Base-by-base conservation (phyloP, 2,329 filamentous ascomycete species). In the Cordyceps militaris region DNA sequence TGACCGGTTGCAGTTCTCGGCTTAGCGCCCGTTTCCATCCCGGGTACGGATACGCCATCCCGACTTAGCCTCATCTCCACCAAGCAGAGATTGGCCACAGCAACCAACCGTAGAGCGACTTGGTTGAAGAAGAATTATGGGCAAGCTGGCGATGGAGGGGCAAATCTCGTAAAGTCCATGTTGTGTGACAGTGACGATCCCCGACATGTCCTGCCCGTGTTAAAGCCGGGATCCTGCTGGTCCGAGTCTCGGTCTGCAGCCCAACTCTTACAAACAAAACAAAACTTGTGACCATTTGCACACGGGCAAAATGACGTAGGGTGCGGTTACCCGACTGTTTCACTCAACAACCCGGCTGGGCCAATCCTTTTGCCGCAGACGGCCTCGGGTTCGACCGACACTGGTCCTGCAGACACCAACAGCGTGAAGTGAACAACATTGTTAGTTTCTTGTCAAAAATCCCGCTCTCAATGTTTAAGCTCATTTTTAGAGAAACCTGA, bases 51-150 rank as follows among this genome's bases (percentile, higher is more conserved):
- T 36, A n/a, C 14, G 30, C 30, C 47, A 21, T 23, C 47, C 47
- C 30, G 47, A n/a, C 47, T 23, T 38, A 24, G 47, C 47, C 47
- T 50, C 47, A 38, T 50, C 47, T 24, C 47, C 47, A 50, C 47
- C 47, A 50, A n/a, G 9, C 30, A 26, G n/a, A 21, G 47, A 50
- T 50, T 19, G 30, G 28, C 30, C 21, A n/a, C n/a, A n/a, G n/a
- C n/a, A n/a, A n/a, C n/a, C n/a, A n/a, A n/a, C 24, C 28, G 19
- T n/a, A 42, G 26, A 48, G 11, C 11, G 19, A 19, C 23, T 46
- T n/a, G 16, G n/a, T 21, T 30, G 32, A 4, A 48, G 46, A 32
- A 9, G 46, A 28, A 19, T 14, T 10, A 14, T 9, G 14, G 7
- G 34, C 4, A 14, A 16, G 7, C 30, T 34, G 4, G n/a, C 30